phyloP scores from a whole-genome alignment of 169 alveolate species.

The Cryptosporidium ryanae region DNA sequence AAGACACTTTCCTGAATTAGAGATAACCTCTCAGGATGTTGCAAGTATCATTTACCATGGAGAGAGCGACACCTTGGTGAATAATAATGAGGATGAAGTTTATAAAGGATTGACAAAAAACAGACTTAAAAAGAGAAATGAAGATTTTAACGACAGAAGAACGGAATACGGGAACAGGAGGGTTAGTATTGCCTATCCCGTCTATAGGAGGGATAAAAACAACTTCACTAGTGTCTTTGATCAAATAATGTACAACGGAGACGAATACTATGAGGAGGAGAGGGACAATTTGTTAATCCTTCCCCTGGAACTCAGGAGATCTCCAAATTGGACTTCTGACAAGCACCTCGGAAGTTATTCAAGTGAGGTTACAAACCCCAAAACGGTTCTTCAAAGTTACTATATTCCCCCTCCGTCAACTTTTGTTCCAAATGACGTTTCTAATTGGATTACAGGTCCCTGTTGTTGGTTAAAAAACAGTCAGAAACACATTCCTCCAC shows the following conservation, averaged over 20 bases:
- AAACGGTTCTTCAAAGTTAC: conserved; percentile 26
- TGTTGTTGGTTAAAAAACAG: conserved; percentile 66
- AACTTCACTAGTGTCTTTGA: conserved; percentile 56
- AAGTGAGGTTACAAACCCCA: conserved; percentile 12
- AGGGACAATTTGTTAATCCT: neutral
- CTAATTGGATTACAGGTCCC: conserved; percentile 71
- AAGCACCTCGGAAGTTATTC: conserved; percentile 51
- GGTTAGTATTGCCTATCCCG: conserved; percentile 25
- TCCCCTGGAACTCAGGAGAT: conserved; percentile 52
- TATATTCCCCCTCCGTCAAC: conserved; percentile 71
- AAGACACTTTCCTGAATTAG: conserved; percentile 32
- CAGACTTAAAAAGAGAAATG: neutral
- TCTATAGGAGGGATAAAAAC: conserved; percentile 31
- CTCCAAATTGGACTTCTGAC: conserved; percentile 64
- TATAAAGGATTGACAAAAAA: conserved; percentile 14
- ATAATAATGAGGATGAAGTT: conserved; percentile 4
- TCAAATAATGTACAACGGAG: conserved; percentile 35
- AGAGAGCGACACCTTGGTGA: conserved; percentile 25
- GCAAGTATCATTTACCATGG: conserved; percentile 56
- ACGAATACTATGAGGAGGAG: neutral
- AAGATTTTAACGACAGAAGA: neutral
- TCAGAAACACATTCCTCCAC: conserved; percentile 34
- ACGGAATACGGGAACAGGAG: neutral
- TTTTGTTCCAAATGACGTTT: conserved; percentile 62
- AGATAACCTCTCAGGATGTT: conserved; percentile 53